Percentiles rank a stretch among this genome's conserved stretches.
Evolutionary conservation across 805 yeast genomes (phyloP).

Genomic region (Kluyveromyces nonfermentans): DNA sequence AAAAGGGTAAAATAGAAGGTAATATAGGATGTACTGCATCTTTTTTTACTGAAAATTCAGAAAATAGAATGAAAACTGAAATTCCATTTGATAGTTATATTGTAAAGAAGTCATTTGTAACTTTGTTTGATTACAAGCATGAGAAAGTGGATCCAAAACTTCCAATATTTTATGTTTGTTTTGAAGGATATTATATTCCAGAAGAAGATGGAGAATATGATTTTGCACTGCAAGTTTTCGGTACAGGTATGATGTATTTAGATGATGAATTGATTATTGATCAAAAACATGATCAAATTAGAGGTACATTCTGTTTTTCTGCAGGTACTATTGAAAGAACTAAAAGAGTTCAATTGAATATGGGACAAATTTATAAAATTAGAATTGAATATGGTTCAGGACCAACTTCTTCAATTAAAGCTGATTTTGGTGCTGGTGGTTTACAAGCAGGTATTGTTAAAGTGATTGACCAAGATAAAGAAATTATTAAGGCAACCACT

Average conservation of each 20-base stretch:
- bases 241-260: conserved; percentile 47
- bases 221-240: conserved; percentile 43
- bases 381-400: conserved; percentile 45
- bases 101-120: conserved; percentile 12
- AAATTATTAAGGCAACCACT: conserved; percentile 36
- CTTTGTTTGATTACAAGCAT: conserved; percentile 26
- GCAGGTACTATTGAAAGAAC: conserved; percentile 45
- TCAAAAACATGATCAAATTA: conserved; percentile 42
- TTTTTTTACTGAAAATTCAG: conserved; percentile 19
- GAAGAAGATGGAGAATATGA: conserved; percentile 40
- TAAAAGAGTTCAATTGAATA: conserved; percentile 31
- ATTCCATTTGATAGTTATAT: conserved; percentile 24
- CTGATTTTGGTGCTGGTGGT: conserved; percentile 30
- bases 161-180: conserved; percentile 33
- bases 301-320: conserved; percentile 44
- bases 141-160: conserved; percentile 12
- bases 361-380: conserved; percentile 38
- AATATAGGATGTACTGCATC: conserved; percentile 18
- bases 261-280: conserved; percentile 47
- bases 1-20: conserved; percentile 9
- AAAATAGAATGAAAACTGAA: conserved; percentile 5
- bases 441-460: conserved; percentile 28
- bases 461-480: conserved; percentile 24
- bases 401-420: conserved; percentile 28
- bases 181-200: conserved; percentile 38